Evolutionary conservation across 257 asterid species (phyloP).

Genomic region (Ocimum tenuiflorum): DNA sequence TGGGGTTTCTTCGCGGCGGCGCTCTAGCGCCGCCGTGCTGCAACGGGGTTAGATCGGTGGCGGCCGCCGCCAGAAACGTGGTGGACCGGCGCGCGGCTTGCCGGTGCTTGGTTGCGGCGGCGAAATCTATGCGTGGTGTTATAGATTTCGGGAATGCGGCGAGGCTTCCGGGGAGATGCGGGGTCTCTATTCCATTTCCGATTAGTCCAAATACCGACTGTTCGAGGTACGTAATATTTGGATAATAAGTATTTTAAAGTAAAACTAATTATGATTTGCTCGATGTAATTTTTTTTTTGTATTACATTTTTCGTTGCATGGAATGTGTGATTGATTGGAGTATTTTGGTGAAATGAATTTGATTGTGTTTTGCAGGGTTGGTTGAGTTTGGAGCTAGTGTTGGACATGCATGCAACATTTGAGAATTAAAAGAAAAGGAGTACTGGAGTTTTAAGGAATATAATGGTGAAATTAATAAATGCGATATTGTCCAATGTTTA

Average conservation of each 20-base stretch:
- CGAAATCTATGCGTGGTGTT: background rate
- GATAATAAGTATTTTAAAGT: no score
- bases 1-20: conserved; percentile 22
- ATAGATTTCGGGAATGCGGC: conserved; percentile 23
- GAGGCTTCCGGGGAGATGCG: conserved; percentile 21
- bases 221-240: conserved; percentile 18
- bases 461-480: no score
- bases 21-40: conserved; percentile 19
- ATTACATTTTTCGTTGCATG: no score
- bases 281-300: no score
- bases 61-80: background rate
- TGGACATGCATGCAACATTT: background rate
- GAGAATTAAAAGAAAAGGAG: no score
- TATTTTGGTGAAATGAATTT: no score
- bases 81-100: conserved; percentile 24
- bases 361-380: conserved; percentile 13
- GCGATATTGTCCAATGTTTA: no score
- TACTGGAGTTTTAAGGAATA: no score
- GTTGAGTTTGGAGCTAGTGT: background rate
- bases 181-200: conserved; percentile 17
- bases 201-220: conserved; percentile 27
- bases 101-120: conserved; percentile 25
- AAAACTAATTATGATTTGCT: no score
- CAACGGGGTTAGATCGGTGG: conserved; percentile 22
- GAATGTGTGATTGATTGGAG: no score